Conservation (phyloP, 176 grass and related monocot genomes). For the Chrysopogon serrulatus region DNA sequence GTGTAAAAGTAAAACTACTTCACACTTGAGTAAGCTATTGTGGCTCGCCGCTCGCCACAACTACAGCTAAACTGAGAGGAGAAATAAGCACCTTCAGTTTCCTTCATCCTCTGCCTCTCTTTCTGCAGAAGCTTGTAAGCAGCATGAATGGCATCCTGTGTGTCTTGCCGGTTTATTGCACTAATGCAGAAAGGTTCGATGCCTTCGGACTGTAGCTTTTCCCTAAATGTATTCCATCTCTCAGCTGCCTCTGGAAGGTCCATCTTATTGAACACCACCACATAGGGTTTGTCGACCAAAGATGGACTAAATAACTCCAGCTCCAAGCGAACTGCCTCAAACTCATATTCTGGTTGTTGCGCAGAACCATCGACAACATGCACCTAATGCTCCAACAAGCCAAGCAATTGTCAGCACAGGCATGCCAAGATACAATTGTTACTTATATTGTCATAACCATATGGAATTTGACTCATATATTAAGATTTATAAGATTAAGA, state of each 20-base stretch:
- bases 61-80: background rate
- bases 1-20: slow-evolving; percentile 4
- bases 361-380: slow-evolving; percentile 94
- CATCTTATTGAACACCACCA: slow-evolving; percentile 94
- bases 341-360: slow-evolving; percentile 89
- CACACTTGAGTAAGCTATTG: background rate
- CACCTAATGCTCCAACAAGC: slow-evolving; percentile 49
- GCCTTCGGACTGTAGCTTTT: slow-evolving; percentile 51
- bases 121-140: slow-evolving; percentile 75
- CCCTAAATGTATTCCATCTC: slow-evolving; percentile 62
- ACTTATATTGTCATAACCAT: background rate
- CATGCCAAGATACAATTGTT: background rate
- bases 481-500: too few species aligned
- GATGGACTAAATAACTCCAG: slow-evolving; percentile 91
- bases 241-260: slow-evolving; percentile 90
- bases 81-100: slow-evolving; percentile 52
- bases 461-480: background rate
- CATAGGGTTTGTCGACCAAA: slow-evolving; percentile 82
- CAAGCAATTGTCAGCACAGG: background rate
- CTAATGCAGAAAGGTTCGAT: slow-evolving; percentile 72
- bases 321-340: slow-evolving; percentile 91
- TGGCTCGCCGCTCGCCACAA: background rate
- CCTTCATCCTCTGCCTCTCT: slow-evolving; percentile 67
- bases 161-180: slow-evolving; percentile 80
- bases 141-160: slow-evolving; percentile 54